Percentiles rank a stretch among this genome's conserved stretches.
Conservation (phyloP, 1,284 basidiomycete genomes). For the Lignosus rhinocerotis region DNA sequence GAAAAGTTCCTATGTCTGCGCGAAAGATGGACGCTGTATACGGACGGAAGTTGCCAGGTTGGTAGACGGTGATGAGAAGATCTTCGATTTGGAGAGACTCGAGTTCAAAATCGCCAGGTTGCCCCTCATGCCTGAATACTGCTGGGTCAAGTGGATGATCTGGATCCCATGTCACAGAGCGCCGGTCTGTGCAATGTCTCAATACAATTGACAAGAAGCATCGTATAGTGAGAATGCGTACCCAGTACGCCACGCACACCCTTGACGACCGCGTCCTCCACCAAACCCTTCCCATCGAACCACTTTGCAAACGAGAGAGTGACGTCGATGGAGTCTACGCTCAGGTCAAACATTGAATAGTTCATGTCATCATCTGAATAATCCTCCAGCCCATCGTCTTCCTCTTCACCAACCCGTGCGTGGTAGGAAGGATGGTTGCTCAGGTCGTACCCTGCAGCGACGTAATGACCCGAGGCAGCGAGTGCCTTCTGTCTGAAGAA, state of each 20-base stretch:
- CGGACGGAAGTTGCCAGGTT: constrained; percentile 90
- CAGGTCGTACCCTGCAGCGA: constrained; percentile 72
- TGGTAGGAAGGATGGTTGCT: constrained; percentile 74
- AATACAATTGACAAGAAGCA: not conserved
- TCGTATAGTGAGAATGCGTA: constrained; percentile 37
- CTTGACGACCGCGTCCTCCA: constrained; percentile 89
- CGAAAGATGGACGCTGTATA: constrained; percentile 96
- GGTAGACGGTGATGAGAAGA: constrained; percentile 92
- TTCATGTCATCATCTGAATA: constrained; percentile 55
- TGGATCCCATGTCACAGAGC: constrained; percentile 88
- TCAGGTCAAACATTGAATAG: constrained; percentile 89
- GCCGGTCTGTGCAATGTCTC: constrained; percentile 63
- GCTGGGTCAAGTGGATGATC: constrained; percentile 78
- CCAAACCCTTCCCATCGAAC: constrained; percentile 94
- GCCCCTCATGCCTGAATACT: constrained; percentile 73
- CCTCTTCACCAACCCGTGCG: constrained; percentile 53
- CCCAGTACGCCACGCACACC: constrained; percentile 94
- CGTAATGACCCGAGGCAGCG: constrained; percentile 42
- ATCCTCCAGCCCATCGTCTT: constrained; percentile 24
- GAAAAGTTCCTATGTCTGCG: constrained; percentile 82
- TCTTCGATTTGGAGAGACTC: constrained; percentile 91
- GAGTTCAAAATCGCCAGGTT: constrained; percentile 89
- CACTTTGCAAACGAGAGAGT: constrained; percentile 91
- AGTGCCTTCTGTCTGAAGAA: constrained; percentile 22
- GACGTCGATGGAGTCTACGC: constrained; percentile 94